phyloP scores from a whole-genome alignment of 1,139 yeast genomes.

The Candida mesenterica region DNA sequence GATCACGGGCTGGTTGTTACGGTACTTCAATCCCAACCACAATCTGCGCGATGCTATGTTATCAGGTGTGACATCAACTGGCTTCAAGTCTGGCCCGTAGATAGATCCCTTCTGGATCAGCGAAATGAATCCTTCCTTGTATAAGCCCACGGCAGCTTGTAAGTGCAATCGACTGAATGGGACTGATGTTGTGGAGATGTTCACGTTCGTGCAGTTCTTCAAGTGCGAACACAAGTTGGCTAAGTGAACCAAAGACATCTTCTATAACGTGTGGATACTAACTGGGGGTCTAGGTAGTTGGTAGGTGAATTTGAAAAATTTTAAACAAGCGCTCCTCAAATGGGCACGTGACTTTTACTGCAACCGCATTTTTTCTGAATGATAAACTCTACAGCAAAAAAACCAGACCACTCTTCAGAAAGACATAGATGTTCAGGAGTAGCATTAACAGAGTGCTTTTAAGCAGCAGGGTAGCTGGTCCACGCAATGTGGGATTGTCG shows the following conservation, averaged over 20 bases:
- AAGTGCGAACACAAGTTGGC: constrained; percentile 87
- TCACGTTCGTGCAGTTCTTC: constrained; percentile 82
- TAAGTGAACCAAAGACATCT: constrained; percentile 80
- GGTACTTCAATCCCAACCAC: constrained; percentile 90
- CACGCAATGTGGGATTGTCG: background rate
- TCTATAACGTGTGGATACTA: too few species aligned
- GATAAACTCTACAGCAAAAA: too few species aligned
- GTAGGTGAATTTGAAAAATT: too few species aligned
- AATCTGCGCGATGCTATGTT: constrained; percentile 82
- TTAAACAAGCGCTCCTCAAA: too few species aligned
- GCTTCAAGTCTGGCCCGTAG: constrained; percentile 76
- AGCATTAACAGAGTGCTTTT: background rate
- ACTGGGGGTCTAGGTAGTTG: too few species aligned
- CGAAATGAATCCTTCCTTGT: constrained; percentile 87
- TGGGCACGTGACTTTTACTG: too few species aligned
- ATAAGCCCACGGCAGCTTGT: constrained; percentile 77
- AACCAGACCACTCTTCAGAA: too few species aligned
- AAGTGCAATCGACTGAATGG: constrained; percentile 85
- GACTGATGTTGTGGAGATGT: constrained; percentile 70
- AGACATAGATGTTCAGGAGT: background rate
- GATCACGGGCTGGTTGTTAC: constrained; percentile 76
- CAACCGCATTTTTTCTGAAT: too few species aligned
- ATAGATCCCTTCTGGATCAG: constrained; percentile 86
- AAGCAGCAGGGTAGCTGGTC: background rate
- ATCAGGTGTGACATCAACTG: constrained; percentile 83